Conservation (phyloP, 805 yeast species). For the Pichia nakasei region DNA sequence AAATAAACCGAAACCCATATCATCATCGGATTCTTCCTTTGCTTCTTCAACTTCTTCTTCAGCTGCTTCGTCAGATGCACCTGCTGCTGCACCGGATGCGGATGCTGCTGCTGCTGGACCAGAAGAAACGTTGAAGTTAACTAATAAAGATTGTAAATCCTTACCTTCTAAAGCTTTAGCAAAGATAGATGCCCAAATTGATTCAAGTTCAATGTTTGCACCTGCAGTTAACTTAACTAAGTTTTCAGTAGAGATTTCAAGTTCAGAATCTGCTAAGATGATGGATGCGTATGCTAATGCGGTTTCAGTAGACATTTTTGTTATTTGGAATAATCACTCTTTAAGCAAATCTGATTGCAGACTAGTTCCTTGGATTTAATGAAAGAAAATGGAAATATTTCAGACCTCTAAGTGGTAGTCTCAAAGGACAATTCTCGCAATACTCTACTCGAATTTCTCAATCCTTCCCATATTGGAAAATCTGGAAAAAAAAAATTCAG, state of each 20-base stretch:
- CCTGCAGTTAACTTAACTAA: constrained; percentile 62
- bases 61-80: constrained; percentile 37
- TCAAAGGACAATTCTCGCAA: too few species aligned
- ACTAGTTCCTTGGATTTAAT: constrained; percentile 26
- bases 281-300: constrained; percentile 96
- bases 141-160: constrained; percentile 61
- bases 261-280: constrained; percentile 94
- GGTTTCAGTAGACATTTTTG: constrained; percentile 73
- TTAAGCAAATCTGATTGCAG: constrained; percentile 33
- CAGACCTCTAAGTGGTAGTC: too few species aligned
- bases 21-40: constrained; percentile 67
- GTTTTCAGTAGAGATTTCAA: constrained; percentile 84
- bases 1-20: constrained; percentile 89
- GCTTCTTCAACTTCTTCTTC: constrained; percentile 57
- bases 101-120: constrained; percentile 44
- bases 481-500: neutral
- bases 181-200: constrained; percentile 73
- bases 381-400: too few species aligned
- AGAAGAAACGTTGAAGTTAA: constrained; percentile 43
- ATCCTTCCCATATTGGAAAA: too few species aligned
- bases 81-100: constrained; percentile 39
- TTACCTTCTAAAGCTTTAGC: constrained; percentile 79
- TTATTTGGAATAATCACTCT: constrained; percentile 34
- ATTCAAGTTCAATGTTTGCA: constrained; percentile 71
- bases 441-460: too few species aligned